Evolutionary conservation across 208 protist genomes (phyloP).

Genomic region (Trypanosoma cruzi): DNA sequence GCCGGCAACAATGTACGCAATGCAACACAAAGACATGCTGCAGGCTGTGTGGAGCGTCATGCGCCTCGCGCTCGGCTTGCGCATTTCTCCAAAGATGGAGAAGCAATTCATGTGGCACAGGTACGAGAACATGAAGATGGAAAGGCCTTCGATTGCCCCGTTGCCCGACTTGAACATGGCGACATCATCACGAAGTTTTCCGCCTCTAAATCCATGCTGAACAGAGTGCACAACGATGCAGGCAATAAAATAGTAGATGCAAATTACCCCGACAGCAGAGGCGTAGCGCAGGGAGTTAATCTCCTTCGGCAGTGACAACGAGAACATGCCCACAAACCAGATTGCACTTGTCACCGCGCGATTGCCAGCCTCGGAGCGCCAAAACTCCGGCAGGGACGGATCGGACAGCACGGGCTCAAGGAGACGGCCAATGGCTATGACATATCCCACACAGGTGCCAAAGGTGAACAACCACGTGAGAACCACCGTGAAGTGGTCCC

Average conservation of each 20-base stretch:
- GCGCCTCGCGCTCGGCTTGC: constrained; percentile 37
- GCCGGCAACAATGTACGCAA: constrained; percentile 75
- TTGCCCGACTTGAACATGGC: constrained; percentile 67
- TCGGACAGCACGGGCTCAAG: constrained; percentile 46
- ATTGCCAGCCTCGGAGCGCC: constrained; percentile 49
- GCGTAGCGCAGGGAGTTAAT: constrained; percentile 89
- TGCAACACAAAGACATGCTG: constrained; percentile 64
- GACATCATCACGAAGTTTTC: constrained; percentile 52
- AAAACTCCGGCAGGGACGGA: constrained; percentile 42
- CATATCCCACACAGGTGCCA: constrained; percentile 80
- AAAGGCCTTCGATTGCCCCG: constrained; percentile 73
- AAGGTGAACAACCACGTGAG: constrained; percentile 89
- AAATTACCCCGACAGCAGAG: constrained; percentile 72
- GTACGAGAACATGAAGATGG: constrained; percentile 85
- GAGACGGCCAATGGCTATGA: constrained; percentile 78
- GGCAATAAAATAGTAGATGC: constrained; percentile 79
- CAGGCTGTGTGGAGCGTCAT: constrained; percentile 56
- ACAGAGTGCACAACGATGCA: constrained; percentile 71
- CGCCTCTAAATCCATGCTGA: constrained; percentile 56
- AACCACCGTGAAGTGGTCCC: constrained; percentile 74
- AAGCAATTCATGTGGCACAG: constrained; percentile 82
- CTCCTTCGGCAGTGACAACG: constrained; percentile 73
- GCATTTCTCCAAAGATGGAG: constrained; percentile 70
- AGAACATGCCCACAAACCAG: constrained; percentile 77
- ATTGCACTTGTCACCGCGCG: constrained; percentile 58